Conservation (phyloP, 768 basidiomycete genomes). For the Vararia minispora region DNA sequence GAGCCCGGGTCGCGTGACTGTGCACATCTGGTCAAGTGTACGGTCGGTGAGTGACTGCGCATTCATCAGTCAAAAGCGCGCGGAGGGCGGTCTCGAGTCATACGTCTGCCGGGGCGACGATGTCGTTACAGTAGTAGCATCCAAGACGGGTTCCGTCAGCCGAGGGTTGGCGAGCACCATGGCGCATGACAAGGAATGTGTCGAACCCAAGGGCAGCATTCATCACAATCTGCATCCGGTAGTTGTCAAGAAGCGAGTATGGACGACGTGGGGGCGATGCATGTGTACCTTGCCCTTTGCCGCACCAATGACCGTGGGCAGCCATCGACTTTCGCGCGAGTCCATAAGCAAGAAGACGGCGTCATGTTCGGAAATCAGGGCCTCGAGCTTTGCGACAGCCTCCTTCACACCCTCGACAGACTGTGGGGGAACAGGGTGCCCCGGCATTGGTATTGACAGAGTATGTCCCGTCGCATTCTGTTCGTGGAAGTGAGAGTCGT, state of each 20-base stretch:
- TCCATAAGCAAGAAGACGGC: conserved; percentile 94
- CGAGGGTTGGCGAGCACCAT: conserved; percentile 49
- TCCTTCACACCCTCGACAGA: conserved; percentile 44
- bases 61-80: neutral
- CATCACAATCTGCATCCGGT: conserved; percentile 58
- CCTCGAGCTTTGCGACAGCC: conserved; percentile 66
- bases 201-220: conserved; percentile 96
- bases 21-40: conserved; percentile 98
- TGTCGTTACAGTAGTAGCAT: conserved; percentile 98
- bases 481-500: neutral
- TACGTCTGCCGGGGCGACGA: conserved; percentile 93
- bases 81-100: conserved; percentile 15
- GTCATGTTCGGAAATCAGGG: conserved; percentile 77
- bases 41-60: conserved; percentile 65
- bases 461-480: conserved; percentile 76
- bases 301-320: conserved; percentile 82
- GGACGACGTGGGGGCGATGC: neutral
- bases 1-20: conserved; percentile 90
- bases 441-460: conserved; percentile 92
- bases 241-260: neutral
- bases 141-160: conserved; percentile 43
- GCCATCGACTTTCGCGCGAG: conserved; percentile 94
- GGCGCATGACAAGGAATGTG: conserved; percentile 93
- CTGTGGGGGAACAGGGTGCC: conserved; percentile 72
- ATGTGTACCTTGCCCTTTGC: conserved; percentile 66